Evolutionary conservation across 129 eudicot genomes (phyloP).

Genomic region (Sambucus nigra): DNA sequence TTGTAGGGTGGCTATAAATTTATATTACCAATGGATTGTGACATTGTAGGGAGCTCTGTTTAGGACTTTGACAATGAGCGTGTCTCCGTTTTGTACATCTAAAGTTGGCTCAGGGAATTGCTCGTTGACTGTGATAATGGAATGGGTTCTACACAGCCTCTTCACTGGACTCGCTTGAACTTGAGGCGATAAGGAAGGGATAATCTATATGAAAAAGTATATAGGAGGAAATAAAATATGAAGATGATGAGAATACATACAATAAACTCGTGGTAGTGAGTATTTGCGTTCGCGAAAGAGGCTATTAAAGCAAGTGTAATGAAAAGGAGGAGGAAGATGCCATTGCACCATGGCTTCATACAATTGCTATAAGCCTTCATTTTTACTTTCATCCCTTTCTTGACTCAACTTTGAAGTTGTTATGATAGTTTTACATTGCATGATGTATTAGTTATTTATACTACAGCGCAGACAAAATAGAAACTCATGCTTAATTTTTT

Average conservation of each 20-base stretch:
- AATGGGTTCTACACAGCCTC: conserved; percentile 35
- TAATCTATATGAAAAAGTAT: neutral
- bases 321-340: conserved; percentile 8
- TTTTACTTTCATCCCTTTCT: neutral
- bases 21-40: conserved; percentile 36
- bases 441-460: neutral
- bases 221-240: neutral
- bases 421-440: neutral
- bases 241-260: conserved; percentile 17
- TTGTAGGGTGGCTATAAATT: neutral
- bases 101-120: conserved; percentile 46
- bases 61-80: conserved; percentile 30
- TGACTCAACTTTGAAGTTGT: conserved; percentile 2
- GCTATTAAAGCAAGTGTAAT: conserved; percentile 2
- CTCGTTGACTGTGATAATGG: conserved; percentile 35
- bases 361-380: conserved; percentile 15
- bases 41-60: conserved; percentile 33
- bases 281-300: conserved; percentile 21
- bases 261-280: conserved; percentile 34
- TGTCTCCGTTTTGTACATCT: conserved; percentile 35
- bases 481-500: neutral
- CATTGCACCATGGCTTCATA: neutral
- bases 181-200: conserved; percentile 8
- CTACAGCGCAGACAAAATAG: neutral
- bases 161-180: conserved; percentile 25